Base-by-base conservation (phyloP, 257 asterid genomes). In the Euphrasia confusa region DNA sequence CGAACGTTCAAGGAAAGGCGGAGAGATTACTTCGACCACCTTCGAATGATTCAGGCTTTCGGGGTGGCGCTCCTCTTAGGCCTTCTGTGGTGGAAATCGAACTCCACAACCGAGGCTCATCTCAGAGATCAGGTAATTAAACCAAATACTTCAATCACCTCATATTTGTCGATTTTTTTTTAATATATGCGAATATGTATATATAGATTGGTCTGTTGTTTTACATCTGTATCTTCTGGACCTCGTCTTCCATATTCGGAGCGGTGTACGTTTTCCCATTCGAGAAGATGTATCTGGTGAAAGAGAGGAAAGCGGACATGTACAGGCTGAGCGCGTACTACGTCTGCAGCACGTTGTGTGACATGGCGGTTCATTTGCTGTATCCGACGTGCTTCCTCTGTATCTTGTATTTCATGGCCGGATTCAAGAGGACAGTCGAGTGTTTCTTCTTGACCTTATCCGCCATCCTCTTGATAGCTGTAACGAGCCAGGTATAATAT, bases 201-300 rank as follows among this genome's bases (percentile, higher is more conserved):
- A 91, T 21, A 21, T 21, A 21, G 99, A 76, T 92, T 2, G 97
- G 99, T 15, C 65, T 92, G 66, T 35, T 92, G 77, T 92, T 84
- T 84, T 92, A 92, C 77, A 80, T 92, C 3, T 92, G 99, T 62
- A 92, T 92, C 15, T 92, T 89, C 79, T 92, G 97, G 98, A 92
- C 99, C 0, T 92, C 97, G 0, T 81, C 99, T 0, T 92, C 97
- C 1, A 80, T 92, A 61, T 92, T 92, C 6, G 99, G 89, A 56
- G 96, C 99, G 18, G 96, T 92, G 0, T 89, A 84, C 17, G 97
- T 92, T 2, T 92, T 92, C 68, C 99, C 99, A 33, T 86, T 84
- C 14, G 99, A 92, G 91, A 89, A 92, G 77, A 69, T 84, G 66
- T 86, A 74, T 49, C 64, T 92, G 78, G 97, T 92, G 73, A 86